Evolutionary conservation across 2,329 filamentous ascomycete species (phyloP), one percentile per base, ranked within the genome.

Genomic region (Colletotrichum filicis): DNA sequence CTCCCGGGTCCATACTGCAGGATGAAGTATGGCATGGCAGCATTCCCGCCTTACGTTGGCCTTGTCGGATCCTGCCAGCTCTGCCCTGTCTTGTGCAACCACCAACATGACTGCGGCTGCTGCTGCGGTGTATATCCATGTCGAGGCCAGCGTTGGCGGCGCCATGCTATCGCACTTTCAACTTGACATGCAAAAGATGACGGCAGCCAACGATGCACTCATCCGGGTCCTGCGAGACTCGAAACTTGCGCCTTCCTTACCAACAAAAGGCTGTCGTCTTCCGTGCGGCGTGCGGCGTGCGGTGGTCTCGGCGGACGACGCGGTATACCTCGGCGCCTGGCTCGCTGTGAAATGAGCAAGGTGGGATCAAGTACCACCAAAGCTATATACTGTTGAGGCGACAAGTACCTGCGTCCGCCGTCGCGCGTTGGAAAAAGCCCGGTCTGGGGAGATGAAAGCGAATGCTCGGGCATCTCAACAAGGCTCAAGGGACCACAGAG

Each of bases 81-180:
- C 32, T 65, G 62, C 59, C 65, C 66, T 73, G 30, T 49, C 53
- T 52, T 64, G 66, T 65, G 49, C 55, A 55, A 62, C 68, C 28
- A n/a, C 16, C 22, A 65, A 32, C 16, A 56, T 65, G 70, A 24
- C 63, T 46, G 56, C 68, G 28, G 30, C n/a, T 63, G 58, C 49
- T 57, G 42, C 58, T 71, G 52, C 52, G 49, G 22, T 35, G 57
- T n/a, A 19, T 63, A 53, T 70, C 24, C 52, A 26, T 26, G 63
- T 24, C 52, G 35, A 46, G 46, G 53, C 53, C 22, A 22, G 53
- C 26, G 24, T 52, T 24, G 42, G 42, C 7, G 42, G 42, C 42
- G 19, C 26, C 60, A 52, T n/a, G 5, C 46, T 46, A 42, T 28
- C 22, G 35, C 63, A 30, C n/a, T 30, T 66, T 32, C 30, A n/a